These are phyloP conservation scores for Gossypium gossypioides DNA, from an alignment of 441 rosid species.

Conservation along the genomic window DNA sequence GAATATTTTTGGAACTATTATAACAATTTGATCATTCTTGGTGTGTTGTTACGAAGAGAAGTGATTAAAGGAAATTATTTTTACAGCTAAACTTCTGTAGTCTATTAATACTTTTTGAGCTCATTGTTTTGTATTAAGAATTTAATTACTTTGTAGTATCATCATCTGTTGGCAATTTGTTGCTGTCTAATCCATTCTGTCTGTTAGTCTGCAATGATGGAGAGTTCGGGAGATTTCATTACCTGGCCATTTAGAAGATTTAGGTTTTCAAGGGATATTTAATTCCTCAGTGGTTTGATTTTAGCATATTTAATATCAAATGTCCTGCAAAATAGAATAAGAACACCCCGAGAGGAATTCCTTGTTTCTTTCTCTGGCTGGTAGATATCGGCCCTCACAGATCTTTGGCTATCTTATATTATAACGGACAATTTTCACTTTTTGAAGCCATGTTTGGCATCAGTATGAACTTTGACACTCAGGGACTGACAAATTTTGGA, in stretches of 20 bases:
- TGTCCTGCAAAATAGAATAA: not conserved
- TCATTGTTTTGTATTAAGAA: not conserved
- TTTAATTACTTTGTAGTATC: not conserved
- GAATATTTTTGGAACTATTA: not conserved
- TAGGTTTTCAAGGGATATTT: not conserved
- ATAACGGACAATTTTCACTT: not conserved
- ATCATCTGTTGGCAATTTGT: not conserved
- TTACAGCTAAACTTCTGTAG: not conserved
- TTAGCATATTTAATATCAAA: not conserved
- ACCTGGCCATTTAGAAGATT: not conserved
- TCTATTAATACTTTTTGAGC: not conserved
- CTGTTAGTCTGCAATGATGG: not conserved
- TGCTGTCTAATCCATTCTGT: not conserved
- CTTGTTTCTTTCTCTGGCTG: not conserved
- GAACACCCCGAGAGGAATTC: not conserved
- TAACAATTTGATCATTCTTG: not conserved
- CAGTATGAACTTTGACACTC: not conserved
- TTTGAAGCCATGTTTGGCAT: not conserved
- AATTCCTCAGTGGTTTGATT: not conserved
- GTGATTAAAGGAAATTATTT: not conserved
- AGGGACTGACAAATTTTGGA: not conserved
- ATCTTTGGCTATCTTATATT: not conserved
- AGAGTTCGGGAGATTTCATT: not conserved
- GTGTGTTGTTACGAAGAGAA: not conserved
- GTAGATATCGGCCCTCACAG: not conserved